These are phyloP conservation scores for Aristolochia californica DNA, from an alignment of 164 flowering plant species.

Conservation along the genomic window DNA sequence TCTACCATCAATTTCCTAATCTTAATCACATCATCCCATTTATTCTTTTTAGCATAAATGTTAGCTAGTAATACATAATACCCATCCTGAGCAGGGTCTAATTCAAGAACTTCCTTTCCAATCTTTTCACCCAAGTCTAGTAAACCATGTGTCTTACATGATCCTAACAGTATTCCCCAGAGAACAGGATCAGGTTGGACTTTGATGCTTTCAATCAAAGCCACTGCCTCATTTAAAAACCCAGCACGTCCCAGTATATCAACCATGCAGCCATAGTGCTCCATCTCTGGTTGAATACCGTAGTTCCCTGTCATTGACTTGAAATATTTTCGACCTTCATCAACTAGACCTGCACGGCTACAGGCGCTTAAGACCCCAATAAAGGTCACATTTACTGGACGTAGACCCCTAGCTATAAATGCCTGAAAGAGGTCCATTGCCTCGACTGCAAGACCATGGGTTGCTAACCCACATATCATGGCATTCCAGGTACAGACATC, in stretches of 20 bases:
- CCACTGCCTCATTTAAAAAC: conserved; percentile 29
- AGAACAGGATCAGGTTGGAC: conserved; percentile 33
- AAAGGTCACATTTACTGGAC: conserved; percentile 34
- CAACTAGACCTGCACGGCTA: conserved; percentile 36
- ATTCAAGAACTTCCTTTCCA: conserved; percentile 28
- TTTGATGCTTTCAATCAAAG: conserved; percentile 27
- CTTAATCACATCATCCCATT: conserved; percentile 54
- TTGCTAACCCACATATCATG: conserved; percentile 43
- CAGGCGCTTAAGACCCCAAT: conserved; percentile 41
- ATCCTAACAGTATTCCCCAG: conserved; percentile 41
- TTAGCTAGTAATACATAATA: conserved; percentile 46
- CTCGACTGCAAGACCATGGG: conserved; percentile 33
- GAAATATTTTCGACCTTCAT: conserved; percentile 31
- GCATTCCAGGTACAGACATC: conserved; percentile 39
- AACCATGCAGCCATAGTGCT: conserved; percentile 55
- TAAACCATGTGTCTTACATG: conserved; percentile 34
- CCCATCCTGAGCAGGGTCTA: conserved; percentile 37
- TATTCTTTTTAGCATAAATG: conserved; percentile 31
- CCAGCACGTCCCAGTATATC: conserved; percentile 52
- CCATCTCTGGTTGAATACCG: conserved; percentile 37
- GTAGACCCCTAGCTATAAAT: conserved; percentile 18
- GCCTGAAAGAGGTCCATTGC: conserved; percentile 30
- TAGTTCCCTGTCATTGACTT: conserved; percentile 29
- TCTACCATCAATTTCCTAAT: conserved; percentile 56
- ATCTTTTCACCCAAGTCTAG: conserved; percentile 36